Conservation (phyloP, 176 grass and related monocot genomes). For the Avena eriantha region DNA sequence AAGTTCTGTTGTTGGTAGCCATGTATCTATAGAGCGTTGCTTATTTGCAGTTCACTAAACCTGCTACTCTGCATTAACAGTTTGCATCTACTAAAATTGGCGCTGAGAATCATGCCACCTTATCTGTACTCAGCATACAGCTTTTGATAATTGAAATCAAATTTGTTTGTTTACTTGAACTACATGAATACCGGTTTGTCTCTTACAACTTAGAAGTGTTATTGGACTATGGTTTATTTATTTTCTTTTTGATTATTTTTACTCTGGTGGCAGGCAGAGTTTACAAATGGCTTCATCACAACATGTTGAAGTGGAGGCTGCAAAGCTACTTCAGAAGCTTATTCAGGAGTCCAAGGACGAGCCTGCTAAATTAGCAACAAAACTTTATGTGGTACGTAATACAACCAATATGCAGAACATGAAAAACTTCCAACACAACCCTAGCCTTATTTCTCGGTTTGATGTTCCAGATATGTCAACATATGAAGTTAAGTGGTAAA, state of each 20-base stretch:
- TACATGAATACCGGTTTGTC: not conserved
- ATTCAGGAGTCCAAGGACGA: conserved; percentile 98
- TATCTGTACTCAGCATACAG: conserved; percentile 4
- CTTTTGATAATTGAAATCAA: conserved; percentile 14
- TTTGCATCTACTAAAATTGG: conserved; percentile 29
- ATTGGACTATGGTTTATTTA: conserved; percentile 14
- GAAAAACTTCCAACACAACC: conserved; percentile 16
- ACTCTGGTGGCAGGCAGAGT: conserved; percentile 33
- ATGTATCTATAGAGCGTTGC: conserved; percentile 8
- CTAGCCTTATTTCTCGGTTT: conserved; percentile 38
- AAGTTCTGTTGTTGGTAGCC: conserved; percentile 33
- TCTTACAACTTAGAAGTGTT: conserved; percentile 22
- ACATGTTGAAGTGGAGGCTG: conserved; percentile 96
- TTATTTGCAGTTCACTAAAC: conserved; percentile 30
- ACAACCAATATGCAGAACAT: conserved; percentile 1
- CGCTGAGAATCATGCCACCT: conserved; percentile 18
- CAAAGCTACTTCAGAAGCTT: conserved; percentile 95
- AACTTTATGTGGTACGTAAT: conserved; percentile 89
- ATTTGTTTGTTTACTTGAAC: conserved; percentile 25
- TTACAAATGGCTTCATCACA: conserved; percentile 84
- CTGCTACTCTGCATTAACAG: conserved; percentile 12
- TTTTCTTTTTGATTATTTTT: conserved; percentile 16
- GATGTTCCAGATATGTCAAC: conserved; percentile 83
- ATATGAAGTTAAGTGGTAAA: conserved; percentile 98
- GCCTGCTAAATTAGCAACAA: conserved; percentile 89